Evolutionary conservation across 2,329 filamentous ascomycete species (phyloP).

Genomic region (Calonectria crousiana): DNA sequence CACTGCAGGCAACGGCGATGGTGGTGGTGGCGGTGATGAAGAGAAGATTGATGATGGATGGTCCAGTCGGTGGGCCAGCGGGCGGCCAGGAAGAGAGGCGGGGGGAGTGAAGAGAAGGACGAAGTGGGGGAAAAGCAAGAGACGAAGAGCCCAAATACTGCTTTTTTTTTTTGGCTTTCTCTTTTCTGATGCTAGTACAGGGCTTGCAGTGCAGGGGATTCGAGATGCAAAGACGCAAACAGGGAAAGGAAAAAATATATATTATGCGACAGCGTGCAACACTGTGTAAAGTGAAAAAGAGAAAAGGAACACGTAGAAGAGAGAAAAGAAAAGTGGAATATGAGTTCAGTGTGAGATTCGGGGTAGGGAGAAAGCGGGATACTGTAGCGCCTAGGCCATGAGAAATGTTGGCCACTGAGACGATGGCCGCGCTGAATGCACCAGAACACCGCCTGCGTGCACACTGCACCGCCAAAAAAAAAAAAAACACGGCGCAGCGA

Average conservation of each 20-base stretch:
- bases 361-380: conserved; percentile 10
- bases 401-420: conserved; percentile 11
- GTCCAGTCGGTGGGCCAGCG: conserved; percentile 13
- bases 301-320: conserved; percentile 17
- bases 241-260: conserved; percentile 1
- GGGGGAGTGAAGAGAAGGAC: conserved; percentile 11
- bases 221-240: conserved; percentile 16
- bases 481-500: neutral
- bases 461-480: conserved; percentile 9
- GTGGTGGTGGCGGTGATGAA: conserved; percentile 10
- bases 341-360: conserved; percentile 23
- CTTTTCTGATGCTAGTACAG: conserved; percentile 10
- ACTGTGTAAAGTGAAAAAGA: neutral
- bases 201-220: neutral
- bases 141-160: conserved; percentile 7
- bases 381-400: neutral
- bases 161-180: conserved; percentile 19
- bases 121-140: conserved; percentile 10
- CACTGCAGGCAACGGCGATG: neutral
- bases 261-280: neutral
- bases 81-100: conserved; percentile 15
- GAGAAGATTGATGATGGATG: conserved; percentile 16
- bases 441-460: neutral
- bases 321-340: conserved; percentile 22
- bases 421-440: conserved; percentile 3